A percentile compares a stretch with the other conserved stretches of the same genome.
Evolutionary conservation across 257 asterid genomes (phyloP).

Genomic region (Salvia rosmarinus): DNA sequence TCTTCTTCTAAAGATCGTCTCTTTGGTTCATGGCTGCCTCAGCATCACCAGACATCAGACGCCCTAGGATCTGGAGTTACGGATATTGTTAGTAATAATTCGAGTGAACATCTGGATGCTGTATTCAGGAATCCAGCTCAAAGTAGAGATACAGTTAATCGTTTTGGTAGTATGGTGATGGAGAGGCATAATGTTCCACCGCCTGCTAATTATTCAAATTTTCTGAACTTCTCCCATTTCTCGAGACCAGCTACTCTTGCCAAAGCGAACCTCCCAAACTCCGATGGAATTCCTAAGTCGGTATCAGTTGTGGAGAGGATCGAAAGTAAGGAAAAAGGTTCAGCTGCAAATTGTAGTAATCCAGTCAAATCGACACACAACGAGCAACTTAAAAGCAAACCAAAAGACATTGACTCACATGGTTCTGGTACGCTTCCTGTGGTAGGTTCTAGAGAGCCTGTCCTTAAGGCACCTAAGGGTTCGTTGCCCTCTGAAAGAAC

Average conservation of each 20-base stretch:
- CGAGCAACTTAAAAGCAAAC: conserved; percentile 35
- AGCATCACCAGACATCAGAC: conserved; percentile 49
- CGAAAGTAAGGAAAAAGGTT: conserved; percentile 44
- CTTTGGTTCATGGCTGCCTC: conserved; percentile 46
- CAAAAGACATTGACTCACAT: conserved; percentile 40
- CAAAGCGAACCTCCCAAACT: conserved; percentile 46
- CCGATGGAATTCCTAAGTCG: conserved; percentile 46
- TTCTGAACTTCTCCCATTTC: conserved; percentile 75
- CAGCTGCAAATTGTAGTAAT: conserved; percentile 33
- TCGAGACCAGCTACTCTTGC: conserved; percentile 60
- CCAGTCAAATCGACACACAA: conserved; percentile 36
- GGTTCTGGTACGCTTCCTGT: conserved; percentile 35
- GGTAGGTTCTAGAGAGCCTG: conserved; percentile 36
- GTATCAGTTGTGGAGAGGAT: conserved; percentile 40
- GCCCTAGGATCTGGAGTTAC: conserved; percentile 57
- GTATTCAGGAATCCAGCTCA: conserved; percentile 41
- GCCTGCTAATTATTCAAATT: conserved; percentile 42
- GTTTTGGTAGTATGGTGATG: conserved; percentile 31
- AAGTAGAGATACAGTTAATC: conserved; percentile 45
- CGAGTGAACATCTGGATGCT: conserved; percentile 36
- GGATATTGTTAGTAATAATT: conserved; percentile 42
- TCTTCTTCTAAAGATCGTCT: conserved; percentile 43
- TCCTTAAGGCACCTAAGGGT: conserved; percentile 40
- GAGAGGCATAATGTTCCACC: conserved; percentile 40
- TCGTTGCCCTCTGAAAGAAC: conserved; percentile 39